A percentile compares a stretch with the other conserved stretches of the same genome.
Evolutionary conservation across 805 yeast species (phyloP).

Genomic region (Priceomyces fermenticarens): DNA sequence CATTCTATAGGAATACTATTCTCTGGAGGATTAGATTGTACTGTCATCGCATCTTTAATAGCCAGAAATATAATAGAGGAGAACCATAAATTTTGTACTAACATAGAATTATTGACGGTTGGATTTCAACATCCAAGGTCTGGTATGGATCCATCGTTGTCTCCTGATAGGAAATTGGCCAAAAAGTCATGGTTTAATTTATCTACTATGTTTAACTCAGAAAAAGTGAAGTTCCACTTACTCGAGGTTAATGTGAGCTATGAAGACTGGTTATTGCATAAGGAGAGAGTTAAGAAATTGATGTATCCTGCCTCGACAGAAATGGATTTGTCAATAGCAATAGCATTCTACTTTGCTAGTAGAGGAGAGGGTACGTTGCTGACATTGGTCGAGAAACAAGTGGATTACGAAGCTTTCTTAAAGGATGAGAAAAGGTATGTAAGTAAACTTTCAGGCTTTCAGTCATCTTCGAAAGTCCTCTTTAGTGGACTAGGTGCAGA

Average conservation of each 20-base stretch:
- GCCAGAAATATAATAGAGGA: conserved; percentile 19
- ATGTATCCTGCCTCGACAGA: conserved; percentile 87
- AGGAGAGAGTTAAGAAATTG: conserved; percentile 52
- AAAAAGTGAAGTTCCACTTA: conserved; percentile 42
- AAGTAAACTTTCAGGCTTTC: conserved; percentile 25
- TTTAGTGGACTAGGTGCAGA: conserved; percentile 97
- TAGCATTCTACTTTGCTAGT: conserved; percentile 92
- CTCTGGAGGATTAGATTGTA: conserved; percentile 95
- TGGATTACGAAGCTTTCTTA: conserved; percentile 17
- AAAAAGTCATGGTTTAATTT: conserved; percentile 57
- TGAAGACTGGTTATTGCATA: conserved; percentile 54
- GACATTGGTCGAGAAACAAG: conserved; percentile 7
- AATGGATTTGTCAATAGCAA: conserved; percentile 93
- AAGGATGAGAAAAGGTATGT: conserved; percentile 7
- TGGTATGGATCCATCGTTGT: conserved; percentile 50
- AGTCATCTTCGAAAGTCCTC: conserved; percentile 62
- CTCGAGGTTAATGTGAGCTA: conserved; percentile 75
- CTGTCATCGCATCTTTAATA: conserved; percentile 63
- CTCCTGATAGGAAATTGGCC: conserved; percentile 85
- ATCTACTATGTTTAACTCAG: conserved; percentile 34
- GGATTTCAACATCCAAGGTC: conserved; percentile 91
- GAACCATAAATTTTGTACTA: conserved; percentile 4
- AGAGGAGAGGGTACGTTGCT: conserved; percentile 38
- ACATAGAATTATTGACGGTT: conserved; percentile 81
- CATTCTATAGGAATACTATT: conserved; percentile 62